Evolutionary conservation across 2,329 filamentous ascomycete species (phyloP).

Genomic region (Beauveria rudraprayagi): DNA sequence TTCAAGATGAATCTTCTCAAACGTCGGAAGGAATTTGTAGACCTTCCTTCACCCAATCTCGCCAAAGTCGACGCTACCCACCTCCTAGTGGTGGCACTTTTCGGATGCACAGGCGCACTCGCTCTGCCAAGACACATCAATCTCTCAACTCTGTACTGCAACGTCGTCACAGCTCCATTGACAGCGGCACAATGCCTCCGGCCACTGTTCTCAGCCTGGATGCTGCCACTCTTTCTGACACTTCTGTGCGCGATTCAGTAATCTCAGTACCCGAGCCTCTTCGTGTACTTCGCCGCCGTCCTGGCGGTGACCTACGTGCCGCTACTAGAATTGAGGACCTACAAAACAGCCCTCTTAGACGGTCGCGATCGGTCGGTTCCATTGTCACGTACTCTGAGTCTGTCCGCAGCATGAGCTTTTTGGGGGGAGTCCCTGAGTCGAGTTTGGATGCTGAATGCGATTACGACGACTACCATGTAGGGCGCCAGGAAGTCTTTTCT

Average conservation of each 20-base stretch:
- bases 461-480: constrained; percentile 16
- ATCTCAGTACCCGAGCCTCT: constrained; percentile 41
- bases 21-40: constrained; percentile 26
- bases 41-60: constrained; percentile 22
- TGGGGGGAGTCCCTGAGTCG: constrained; percentile 31
- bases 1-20: constrained; percentile 21
- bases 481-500: constrained; percentile 43
- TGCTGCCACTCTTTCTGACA: constrained; percentile 47
- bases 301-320: constrained; percentile 66
- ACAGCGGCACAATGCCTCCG: constrained; percentile 44
- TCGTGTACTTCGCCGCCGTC: constrained; percentile 60
- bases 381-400: constrained; percentile 54
- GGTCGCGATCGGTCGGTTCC: constrained; percentile 51
- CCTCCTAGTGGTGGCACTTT: constrained; percentile 23
- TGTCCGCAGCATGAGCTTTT: constrained; percentile 43
- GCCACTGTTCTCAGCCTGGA: constrained; percentile 53
- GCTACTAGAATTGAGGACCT: constrained; percentile 58
- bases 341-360: constrained; percentile 39
- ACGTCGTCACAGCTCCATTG: constrained; percentile 51
- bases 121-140: constrained; percentile 40
- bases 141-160: constrained; percentile 45
- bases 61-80: constrained; percentile 20
- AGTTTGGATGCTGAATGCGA: constrained; percentile 15
- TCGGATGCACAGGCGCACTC: constrained; percentile 35
- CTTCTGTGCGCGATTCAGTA: constrained; percentile 40